Conservation (phyloP, 1,139 yeast genomes). For the Debaryomyces psychrophilus region DNA sequence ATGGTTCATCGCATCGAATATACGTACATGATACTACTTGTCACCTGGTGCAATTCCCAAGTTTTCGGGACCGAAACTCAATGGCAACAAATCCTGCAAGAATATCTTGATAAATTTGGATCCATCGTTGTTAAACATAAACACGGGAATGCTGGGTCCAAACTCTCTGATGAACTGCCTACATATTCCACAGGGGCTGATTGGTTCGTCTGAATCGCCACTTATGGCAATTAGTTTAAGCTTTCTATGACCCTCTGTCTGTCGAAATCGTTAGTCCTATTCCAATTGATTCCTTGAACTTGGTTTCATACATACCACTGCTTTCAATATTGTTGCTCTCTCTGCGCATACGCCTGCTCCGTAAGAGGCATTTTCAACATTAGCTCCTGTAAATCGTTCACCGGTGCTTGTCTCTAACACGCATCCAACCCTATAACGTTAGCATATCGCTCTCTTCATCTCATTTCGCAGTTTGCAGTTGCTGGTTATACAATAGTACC, state of each 20-base stretch:
- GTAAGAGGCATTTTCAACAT: constrained; percentile 90
- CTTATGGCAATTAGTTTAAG: constrained; percentile 73
- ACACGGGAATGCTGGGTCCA: constrained; percentile 52
- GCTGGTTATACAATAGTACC: too few relatives aligned
- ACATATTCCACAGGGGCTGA: constrained; percentile 94
- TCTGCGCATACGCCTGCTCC: constrained; percentile 94
- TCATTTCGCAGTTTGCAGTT: too few relatives aligned
- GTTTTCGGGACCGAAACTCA: constrained; percentile 86
- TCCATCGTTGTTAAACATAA: constrained; percentile 63
- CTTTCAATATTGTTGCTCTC: constrained; percentile 71
- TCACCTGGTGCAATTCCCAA: constrained; percentile 26
- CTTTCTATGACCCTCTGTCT: constrained; percentile 46
- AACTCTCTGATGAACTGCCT: constrained; percentile 87
- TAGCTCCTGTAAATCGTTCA: constrained; percentile 68
- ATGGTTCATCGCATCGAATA: neutral
- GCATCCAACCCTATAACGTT: constrained; percentile 73
- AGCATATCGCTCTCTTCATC: constrained; percentile 17
- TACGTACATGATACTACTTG: neutral
- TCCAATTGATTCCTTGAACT: neutral
- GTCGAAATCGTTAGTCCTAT: neutral
- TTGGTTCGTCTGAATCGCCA: constrained; percentile 60
- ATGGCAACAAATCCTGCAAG: constrained; percentile 71
- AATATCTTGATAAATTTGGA: constrained; percentile 43
- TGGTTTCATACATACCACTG: constrained; percentile 44
- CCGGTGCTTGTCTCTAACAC: constrained; percentile 59